phyloP scores from a whole-genome alignment of 495 filamentous ascomycete genomes.

The Cercophora newfieldiana region DNA sequence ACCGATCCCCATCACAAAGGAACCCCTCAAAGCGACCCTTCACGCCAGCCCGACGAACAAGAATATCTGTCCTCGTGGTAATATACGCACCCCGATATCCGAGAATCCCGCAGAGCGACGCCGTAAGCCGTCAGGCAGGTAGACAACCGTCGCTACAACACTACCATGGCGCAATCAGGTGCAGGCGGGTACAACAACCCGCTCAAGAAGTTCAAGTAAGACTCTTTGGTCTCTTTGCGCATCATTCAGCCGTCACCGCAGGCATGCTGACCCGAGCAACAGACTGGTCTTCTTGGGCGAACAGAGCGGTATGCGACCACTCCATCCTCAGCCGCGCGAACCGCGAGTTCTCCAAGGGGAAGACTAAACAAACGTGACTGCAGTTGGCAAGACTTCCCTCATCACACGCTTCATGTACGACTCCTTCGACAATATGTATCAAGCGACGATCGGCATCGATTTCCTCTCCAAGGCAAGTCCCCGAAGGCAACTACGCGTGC shows the following conservation, averaged over 20 bases:
- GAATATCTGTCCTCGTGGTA: background rate
- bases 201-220: constrained; percentile 98
- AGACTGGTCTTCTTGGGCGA: constrained; percentile 97
- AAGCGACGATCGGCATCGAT: constrained; percentile 98
- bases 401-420: constrained; percentile 99
- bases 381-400: constrained; percentile 97
- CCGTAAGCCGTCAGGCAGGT: background rate
- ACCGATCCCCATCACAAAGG: constrained; percentile 1
- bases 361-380: constrained; percentile 23
- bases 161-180: constrained; percentile 51
- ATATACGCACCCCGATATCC: constrained; percentile 1
- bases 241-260: background rate
- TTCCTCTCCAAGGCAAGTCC: constrained; percentile 88
- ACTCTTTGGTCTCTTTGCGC: background rate
- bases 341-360: background rate
- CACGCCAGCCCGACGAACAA: background rate
- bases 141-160: constrained; percentile 4
- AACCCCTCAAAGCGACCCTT: constrained; percentile 13
- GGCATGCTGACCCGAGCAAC: constrained; percentile 22
- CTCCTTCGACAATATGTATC: constrained; percentile 99
- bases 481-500: background rate
- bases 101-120: background rate
- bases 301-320: constrained; percentile 77
- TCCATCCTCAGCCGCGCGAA: background rate
- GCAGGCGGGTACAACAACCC: constrained; percentile 94